Base-by-base conservation (phyloP, 148 eudicot genomes). In the Vaccinium corymbosum region DNA sequence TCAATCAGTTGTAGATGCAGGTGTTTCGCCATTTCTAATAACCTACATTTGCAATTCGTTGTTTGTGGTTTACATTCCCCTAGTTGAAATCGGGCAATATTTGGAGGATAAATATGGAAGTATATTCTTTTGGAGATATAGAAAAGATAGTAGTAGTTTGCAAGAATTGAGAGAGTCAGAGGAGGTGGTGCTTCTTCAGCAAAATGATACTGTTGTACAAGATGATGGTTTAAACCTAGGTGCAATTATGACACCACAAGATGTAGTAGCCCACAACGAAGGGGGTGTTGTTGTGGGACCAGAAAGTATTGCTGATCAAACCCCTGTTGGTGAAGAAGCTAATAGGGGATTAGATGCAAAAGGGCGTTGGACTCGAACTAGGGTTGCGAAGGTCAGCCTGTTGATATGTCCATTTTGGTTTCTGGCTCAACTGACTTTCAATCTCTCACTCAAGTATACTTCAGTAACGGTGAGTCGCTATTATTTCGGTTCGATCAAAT, bases 401-500 rank as follows among this genome's bases (percentile, higher is more conserved):
- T 78, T 95, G 85, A 88, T 97, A 52, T 95, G 98, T 87, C 99
- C 99, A 5, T 91, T 95, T 87, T 97, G 99, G 99, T 97, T 97
- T 89, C 57, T 97, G 81, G 98, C 99, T 10, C 99, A 97, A 84
- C 91, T 97, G 53, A 89, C 93, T 42, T 97, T 97, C 86, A 97
- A 97, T 87, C 91, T 95, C 82, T 95, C 99, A 6, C 89, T 97
- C 85, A 95, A 95, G 88, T 97, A 97, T 84, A 97, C 99, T 48
- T 89, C 98, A 38, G 98, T 97, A 83, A 97, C 98, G 49, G 99
- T 97, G 89, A 92, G 96, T 92, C 80, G 83, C 42, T 64, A 51
- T 61, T 32, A 32, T 87, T 83, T 19, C 76, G 77, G n/a, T 76
- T n/a, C 32, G 11, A 49, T 25, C 3, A 87, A 14, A 68, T 29